Evolutionary conservation across 768 basidiomycete genomes (phyloP).

Genomic region (Phylloporus sp.): DNA sequence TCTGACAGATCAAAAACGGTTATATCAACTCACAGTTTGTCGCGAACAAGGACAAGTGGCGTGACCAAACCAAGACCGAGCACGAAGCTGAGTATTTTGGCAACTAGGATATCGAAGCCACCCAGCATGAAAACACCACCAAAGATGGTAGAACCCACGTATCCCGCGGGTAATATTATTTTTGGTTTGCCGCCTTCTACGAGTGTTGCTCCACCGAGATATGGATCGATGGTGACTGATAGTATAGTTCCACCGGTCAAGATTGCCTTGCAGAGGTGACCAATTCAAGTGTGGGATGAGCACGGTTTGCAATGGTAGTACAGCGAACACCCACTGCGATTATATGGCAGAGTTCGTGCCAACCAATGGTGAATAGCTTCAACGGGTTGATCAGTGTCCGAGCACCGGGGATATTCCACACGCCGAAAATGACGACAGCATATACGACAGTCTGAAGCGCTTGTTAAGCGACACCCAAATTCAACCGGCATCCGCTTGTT

Average conservation of each 20-base stretch:
- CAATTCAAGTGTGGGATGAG: constrained; percentile 6
- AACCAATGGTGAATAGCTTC: constrained; percentile 85
- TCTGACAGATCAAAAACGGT: neutral
- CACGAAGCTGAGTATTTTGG: constrained; percentile 90
- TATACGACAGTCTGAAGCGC: constrained; percentile 69
- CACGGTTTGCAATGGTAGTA: neutral
- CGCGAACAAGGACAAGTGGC: constrained; percentile 81
- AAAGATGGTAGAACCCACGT: constrained; percentile 76
- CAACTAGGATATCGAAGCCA: constrained; percentile 84
- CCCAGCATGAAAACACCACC: constrained; percentile 81
- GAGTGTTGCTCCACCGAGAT: constrained; percentile 57
- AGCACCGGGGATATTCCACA: constrained; percentile 84
- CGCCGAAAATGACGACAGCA: constrained; percentile 80
- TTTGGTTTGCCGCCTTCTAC: constrained; percentile 74
- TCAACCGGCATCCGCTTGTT: constrained; percentile 11
- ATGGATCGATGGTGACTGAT: constrained; percentile 81
- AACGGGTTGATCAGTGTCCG: constrained; percentile 78
- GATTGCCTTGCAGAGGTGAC: constrained; percentile 50
- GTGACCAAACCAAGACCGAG: constrained; percentile 83
- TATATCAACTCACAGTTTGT: constrained; percentile 68
- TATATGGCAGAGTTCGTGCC: constrained; percentile 87
- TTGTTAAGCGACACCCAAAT: constrained; percentile 5
- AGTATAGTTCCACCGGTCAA: constrained; percentile 75
- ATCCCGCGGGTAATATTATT: constrained; percentile 73
- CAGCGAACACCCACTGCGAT: constrained; percentile 49